Evolutionary conservation across 1,139 yeast species (phyloP), one percentile per base, ranked within the genome.

Genomic region (Nakaseomyces bracarensis): DNA sequence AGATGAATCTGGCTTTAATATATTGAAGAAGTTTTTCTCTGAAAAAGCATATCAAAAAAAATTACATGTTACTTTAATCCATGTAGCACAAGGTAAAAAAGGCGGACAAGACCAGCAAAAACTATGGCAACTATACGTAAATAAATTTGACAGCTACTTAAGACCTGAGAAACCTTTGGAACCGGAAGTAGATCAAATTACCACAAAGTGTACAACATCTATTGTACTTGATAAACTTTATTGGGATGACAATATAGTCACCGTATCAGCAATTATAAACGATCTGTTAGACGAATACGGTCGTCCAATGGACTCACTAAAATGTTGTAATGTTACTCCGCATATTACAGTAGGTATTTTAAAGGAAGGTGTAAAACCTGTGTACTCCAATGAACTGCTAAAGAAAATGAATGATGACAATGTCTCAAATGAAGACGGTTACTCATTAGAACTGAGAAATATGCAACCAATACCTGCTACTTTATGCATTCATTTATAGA

Each of bases 11-110:
- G 7, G 37, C 3, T 28, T 7, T 11, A 27, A 4, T 2, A 18
- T 18, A 10, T 13, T 37, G 4, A 13, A 28, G 7, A 18, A 26
- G 20, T 37, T 37, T 11, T 37, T 27, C 14, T 16, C 14, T 11
- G 34, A 27, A n/a, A 15, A 28, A 2, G 64, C 79, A 29, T 60
- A 81, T 0, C 87, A 81, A 52, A 43, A 56, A 0, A 71, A 68
- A 30, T 82, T 86, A 53, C 98, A 91, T 58, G 75, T 89, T 1
- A 91, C 98, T 0, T 60, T 89, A 36, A 75, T 78, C 0, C 97
- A 91, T 57, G 49, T 58, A 0, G 54, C 58, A 13, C 59, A 65
- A 8, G 52, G 63, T 10, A 64, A 60, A 30, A 55, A 41, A 35
- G 57, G 65, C 2, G 41, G 55, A 18, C 50, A 46, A 14, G 41